Conservation (phyloP, 1,139 yeast species). For the Waltiozyma sp. region DNA sequence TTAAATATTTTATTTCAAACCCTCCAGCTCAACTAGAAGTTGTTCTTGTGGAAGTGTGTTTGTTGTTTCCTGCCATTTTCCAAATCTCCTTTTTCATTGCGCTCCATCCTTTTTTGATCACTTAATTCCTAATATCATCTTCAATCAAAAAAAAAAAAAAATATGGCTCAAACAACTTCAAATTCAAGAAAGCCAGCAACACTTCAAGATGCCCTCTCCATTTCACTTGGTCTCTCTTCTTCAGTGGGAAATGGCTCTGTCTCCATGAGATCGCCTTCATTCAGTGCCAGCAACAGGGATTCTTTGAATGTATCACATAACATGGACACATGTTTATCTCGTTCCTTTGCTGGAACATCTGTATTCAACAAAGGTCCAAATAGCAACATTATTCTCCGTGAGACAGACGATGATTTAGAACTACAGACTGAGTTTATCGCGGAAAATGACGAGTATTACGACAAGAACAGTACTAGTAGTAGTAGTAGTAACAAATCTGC, state of each 20-base stretch:
- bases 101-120: too few relatives aligned
- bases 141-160: too few relatives aligned
- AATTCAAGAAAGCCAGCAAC: background rate
- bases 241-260: background rate
- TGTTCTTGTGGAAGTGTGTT: too few relatives aligned
- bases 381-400: background rate
- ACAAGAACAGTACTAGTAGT: background rate
- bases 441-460: constrained; percentile 9
- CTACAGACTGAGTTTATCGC: constrained; percentile 25
- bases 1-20: too few relatives aligned
- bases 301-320: background rate
- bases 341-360: background rate
- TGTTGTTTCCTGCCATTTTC: too few relatives aligned
- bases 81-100: too few relatives aligned
- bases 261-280: background rate
- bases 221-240: background rate
- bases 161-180: background rate
- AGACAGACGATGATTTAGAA: constrained; percentile 4
- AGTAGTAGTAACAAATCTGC: background rate
- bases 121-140: too few relatives aligned
- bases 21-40: too few relatives aligned
- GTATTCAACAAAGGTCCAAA: background rate
- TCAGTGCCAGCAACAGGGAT: background rate
- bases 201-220: background rate
- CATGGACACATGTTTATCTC: background rate